Evolutionary conservation across 2,329 filamentous ascomycete genomes (phyloP), one percentile per base, ranked within the genome.

Genomic region (Aspergillus udagawae): DNA sequence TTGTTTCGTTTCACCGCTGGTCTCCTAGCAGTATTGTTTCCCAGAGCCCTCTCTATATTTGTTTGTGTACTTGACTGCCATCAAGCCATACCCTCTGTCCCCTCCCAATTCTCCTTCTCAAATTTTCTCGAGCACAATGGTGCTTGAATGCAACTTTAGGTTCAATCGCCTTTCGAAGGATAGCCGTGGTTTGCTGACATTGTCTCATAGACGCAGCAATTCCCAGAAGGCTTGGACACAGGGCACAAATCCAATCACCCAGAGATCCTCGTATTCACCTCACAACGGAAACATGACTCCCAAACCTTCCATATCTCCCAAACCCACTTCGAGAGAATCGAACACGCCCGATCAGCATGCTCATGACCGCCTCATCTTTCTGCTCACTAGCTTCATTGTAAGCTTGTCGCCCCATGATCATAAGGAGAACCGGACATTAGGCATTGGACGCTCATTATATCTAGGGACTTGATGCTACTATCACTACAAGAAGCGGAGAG

Each of bases 401-500:
- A 72, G 82, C 75, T 56, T 49, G 29, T 48, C 45, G 28, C 5
- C 32, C 55, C 41, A 23, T n/a, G 28, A 9, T 52, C 35, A 44
- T 49, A n/a, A 25, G 7, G 14, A 17, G 17, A 5, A 38, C 27
- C 3, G 41, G 23, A 38, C 14, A n/a, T 28, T 7, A 25, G 44
- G 38, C n/a, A 38, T 38, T 5, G 17, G 57, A 63, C 60, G 57
- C 64, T 68, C 23, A 67, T 59, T 29, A 45, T 50, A 45, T 57
- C 5, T 65, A 87, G 85, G 85, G 85, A 47, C 75, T 82, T 53
- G 75, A 76, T 52, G 78, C 81, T 50, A 80, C 77, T 14, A 73
- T 88, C 59, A 84, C 82, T 9, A 77, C 84, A 17, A 84, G 83
- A 65, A 82, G 77, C 65, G 85, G 85, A 64, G 85, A 87, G 50